A percentile compares a stretch with the other conserved stretches of the same genome.
These are phyloP conservation scores for Globisporangium rhizosaccharum DNA, from an alignment of 352 stramenopile species.

Conservation along the genomic window DNA sequence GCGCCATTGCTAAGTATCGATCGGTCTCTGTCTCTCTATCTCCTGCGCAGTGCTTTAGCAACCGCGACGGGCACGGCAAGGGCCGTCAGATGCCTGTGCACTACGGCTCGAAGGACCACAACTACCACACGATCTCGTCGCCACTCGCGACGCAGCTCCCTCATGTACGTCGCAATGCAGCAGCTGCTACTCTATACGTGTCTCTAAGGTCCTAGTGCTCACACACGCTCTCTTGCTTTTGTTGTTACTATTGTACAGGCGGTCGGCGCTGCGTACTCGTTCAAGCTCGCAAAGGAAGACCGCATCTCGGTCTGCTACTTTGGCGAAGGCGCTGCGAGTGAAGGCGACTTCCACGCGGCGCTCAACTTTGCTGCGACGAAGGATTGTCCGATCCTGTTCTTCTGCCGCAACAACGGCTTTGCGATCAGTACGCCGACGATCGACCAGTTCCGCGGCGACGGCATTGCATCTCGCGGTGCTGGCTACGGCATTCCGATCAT, in stretches of 20 bases:
- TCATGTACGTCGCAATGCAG: constrained; percentile 36
- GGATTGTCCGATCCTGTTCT: constrained; percentile 95
- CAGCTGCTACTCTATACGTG: neutral
- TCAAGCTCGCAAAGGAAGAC: constrained; percentile 91
- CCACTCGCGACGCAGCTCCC: constrained; percentile 97
- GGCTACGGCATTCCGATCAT: constrained; percentile 97
- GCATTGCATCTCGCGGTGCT: constrained; percentile 90
- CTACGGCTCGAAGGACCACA: constrained; percentile 93
- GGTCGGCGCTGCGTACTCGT: constrained; percentile 93
- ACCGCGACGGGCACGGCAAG: constrained; percentile 93
- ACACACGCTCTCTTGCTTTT: neutral
- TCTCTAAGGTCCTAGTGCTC: neutral
- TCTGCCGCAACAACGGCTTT: constrained; percentile 99
- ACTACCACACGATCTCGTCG: constrained; percentile 98
- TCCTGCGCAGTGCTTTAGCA: constrained; percentile 88
- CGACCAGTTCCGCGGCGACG: constrained; percentile 97
- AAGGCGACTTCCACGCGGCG: constrained; percentile 96
- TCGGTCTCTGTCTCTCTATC: neutral
- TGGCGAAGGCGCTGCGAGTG: constrained; percentile 95
- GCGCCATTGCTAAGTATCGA: neutral
- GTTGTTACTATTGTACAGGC: constrained; percentile 51
- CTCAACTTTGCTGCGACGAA: constrained; percentile 97
- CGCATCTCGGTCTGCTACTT: constrained; percentile 95
- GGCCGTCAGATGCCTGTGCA: constrained; percentile 98
- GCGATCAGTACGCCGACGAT: constrained; percentile 94